These are phyloP conservation scores for Alopecurus myosuroides DNA, from an alignment of 176 grass and related monocot species.

Conservation along the genomic window DNA sequence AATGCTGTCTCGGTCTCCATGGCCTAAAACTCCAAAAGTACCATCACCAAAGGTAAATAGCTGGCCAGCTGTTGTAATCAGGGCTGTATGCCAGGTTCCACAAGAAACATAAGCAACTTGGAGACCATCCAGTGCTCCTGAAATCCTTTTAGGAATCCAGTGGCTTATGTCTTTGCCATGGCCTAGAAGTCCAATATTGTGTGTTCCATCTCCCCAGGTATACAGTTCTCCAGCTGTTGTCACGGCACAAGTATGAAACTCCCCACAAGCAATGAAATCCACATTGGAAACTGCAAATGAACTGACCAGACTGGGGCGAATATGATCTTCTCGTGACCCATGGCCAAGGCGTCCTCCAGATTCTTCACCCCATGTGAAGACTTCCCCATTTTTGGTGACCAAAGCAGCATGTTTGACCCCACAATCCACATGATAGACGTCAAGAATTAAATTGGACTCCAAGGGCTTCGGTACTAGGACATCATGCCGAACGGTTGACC, in stretches of 20 bases:
- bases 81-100: slow-evolving; percentile 96
- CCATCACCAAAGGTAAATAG: slow-evolving; percentile 96
- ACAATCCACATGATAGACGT: slow-evolving; percentile 76
- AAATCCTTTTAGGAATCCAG: slow-evolving; percentile 98
- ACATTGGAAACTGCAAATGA: slow-evolving; percentile 50
- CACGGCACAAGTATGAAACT: slow-evolving; percentile 94
- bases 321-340: slow-evolving; percentile 62
- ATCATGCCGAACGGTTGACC: slow-evolving; percentile 50
- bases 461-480: slow-evolving; percentile 79
- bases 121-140: slow-evolving; percentile 66
- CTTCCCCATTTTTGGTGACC: slow-evolving; percentile 85
- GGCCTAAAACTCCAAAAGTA: slow-evolving; percentile 95
- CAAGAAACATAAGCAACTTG: slow-evolving; percentile 77
- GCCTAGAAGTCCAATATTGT: slow-evolving; percentile 89
- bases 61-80: slow-evolving; percentile 73
- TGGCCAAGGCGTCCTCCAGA: slow-evolving; percentile 84
- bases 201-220: slow-evolving; percentile 87
- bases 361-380: slow-evolving; percentile 98
- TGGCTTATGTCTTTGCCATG: slow-evolving; percentile 80
- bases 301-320: slow-evolving; percentile 58
- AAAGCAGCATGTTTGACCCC: slow-evolving; percentile 82
- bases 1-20: slow-evolving; percentile 66
- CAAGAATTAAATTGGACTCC: slow-evolving; percentile 79
- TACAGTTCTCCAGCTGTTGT: slow-evolving; percentile 80
- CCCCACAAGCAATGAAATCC: slow-evolving; percentile 78